Conservation (phyloP, 345 rosid genomes). For the Hibiscus tridactylites region DNA sequence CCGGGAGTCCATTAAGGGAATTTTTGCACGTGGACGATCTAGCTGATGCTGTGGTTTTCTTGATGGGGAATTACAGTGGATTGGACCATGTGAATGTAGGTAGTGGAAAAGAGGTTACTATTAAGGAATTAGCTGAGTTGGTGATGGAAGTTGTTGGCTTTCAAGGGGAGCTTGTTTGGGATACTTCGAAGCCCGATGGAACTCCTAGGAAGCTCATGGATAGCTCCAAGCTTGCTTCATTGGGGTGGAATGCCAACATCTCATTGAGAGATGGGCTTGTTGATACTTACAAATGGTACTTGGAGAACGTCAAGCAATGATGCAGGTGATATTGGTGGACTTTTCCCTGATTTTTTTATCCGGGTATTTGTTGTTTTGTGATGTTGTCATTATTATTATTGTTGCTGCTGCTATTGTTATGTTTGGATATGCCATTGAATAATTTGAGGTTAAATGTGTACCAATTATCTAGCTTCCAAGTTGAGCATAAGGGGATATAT, state of each 20-base stretch:
- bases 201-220: constrained; percentile 97
- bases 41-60: constrained; percentile 79
- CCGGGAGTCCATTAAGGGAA: constrained; percentile 88
- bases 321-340: background rate
- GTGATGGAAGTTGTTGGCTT: constrained; percentile 90
- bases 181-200: constrained; percentile 73
- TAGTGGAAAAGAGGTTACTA: constrained; percentile 83
- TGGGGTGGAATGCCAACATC: constrained; percentile 79
- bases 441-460: constrained; percentile 3
- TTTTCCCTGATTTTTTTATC: background rate
- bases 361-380: constrained; percentile 3
- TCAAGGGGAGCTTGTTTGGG: constrained; percentile 83
- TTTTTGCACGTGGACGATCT: constrained; percentile 92
- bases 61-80: constrained; percentile 74
- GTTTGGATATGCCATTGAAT: background rate
- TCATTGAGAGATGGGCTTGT: constrained; percentile 66
- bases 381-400: background rate
- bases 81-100: constrained; percentile 84
- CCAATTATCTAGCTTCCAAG: constrained; percentile 5
- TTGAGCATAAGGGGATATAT: background rate
- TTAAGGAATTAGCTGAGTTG: constrained; percentile 85
- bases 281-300: constrained; percentile 81
- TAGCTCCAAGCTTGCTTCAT: constrained; percentile 58
- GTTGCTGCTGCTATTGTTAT: background rate
- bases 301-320: constrained; percentile 52